phyloP scores from a whole-genome alignment of 2,329 filamentous ascomycete genomes.

The Aspergillus aculeatus region DNA sequence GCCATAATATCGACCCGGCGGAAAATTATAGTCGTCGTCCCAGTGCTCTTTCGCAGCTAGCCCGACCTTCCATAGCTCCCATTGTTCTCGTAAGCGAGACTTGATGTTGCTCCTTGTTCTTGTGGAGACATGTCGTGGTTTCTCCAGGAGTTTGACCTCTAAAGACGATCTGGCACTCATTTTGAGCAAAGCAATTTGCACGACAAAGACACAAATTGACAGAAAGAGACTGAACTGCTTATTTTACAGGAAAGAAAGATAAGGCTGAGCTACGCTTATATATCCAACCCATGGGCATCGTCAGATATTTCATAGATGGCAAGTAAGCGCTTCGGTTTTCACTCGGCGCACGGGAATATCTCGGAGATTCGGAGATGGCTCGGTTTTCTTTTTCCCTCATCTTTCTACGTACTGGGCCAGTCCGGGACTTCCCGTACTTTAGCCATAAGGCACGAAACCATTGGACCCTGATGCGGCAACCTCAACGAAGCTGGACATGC shows the following conservation, averaged over 20 bases:
- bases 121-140: not conserved
- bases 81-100: not conserved
- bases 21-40: not conserved
- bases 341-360: not conserved
- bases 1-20: not conserved
- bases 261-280: not conserved
- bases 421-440: not conserved
- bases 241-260: not conserved
- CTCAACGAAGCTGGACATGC: not conserved
- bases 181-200: not conserved
- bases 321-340: not conserved
- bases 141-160: not conserved
- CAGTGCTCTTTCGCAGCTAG: not conserved
- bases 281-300: not conserved
- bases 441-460: not conserved
- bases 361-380: not conserved
- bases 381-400: not conserved
- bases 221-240: not conserved
- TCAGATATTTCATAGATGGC: not conserved
- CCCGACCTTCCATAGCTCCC: not conserved
- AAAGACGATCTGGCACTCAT: not conserved
- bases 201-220: not conserved
- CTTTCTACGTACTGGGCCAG: not conserved
- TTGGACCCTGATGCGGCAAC: not conserved
- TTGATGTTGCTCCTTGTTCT: not conserved